Evolutionary conservation across 345 rosid genomes (phyloP), one percentile per base, ranked within the genome.

Genomic region (Moricandia moricandioides): DNA sequence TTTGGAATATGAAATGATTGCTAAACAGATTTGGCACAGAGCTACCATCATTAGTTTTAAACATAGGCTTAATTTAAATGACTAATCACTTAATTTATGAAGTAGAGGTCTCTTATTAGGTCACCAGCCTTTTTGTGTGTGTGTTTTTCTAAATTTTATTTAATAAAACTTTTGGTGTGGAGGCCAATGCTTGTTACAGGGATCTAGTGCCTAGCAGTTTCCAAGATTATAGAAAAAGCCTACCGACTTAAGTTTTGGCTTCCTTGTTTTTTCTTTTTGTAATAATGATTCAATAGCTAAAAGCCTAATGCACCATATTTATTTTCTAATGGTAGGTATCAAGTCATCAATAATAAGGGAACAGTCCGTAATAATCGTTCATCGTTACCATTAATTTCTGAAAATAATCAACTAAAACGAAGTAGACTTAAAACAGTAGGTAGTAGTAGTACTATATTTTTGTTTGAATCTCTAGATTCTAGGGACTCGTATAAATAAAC

Each of bases 61-160:
- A 66, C 52, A 47, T 29, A 29, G 1, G 31, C 31, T 4, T 21
- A 21, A 21, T 21, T 21, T 68, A 61, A 56, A 70, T 65, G 43
- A 45, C 72, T 72, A 56, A 21, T 45, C 33, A 74, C n/a, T 39
- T 73, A 18, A 64, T 33, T 47, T 21, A 35, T 35, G 40, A 37
- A 37, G 45, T 37, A 37, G 49, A 40, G 51, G 16, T 12, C 51
- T 43, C 16, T 43, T 43, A 58, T 78, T 52, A 71, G 85, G 67
- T 80, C 34, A 83, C 79, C 87, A 57, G 76, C 78, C 79, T 73
- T 82, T 64, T 29, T 17, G 17, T 31, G 16, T 67, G 2, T 30
- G 24, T 21, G n/a, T 21, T 21, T 21, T 0, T 58, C 27, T 13
- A 3, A 14, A 0, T 1, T 33, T 33, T 33, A 6, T 33, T 21